phyloP scores from a whole-genome alignment of 768 basidiomycete genomes.

The Cubamyces lactineus region DNA sequence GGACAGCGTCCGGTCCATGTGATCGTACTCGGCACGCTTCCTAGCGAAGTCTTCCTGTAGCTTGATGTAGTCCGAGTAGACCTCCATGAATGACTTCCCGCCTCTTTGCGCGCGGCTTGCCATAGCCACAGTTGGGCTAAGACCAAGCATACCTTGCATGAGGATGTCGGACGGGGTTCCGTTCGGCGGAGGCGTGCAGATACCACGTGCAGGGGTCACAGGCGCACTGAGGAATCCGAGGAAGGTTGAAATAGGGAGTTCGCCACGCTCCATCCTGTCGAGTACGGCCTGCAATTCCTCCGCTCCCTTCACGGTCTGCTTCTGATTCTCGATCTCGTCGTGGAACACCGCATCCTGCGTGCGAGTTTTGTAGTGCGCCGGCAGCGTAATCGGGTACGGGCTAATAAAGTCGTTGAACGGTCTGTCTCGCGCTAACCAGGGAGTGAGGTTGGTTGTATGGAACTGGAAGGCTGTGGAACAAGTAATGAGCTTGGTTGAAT shows the following conservation, averaged over 20 bases:
- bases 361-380: too few species aligned
- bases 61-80: slow-evolving; percentile 88
- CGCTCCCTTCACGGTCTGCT: slow-evolving; percentile 67
- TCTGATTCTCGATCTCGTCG: slow-evolving; percentile 76
- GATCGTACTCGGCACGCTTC: slow-evolving; percentile 81
- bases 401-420: too few species aligned
- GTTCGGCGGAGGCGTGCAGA: slow-evolving; percentile 47
- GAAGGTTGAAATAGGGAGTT: slow-evolving; percentile 59
- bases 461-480: too few species aligned
- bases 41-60: slow-evolving; percentile 80
- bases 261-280: slow-evolving; percentile 71
- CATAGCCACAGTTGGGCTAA: slow-evolving; percentile 89
- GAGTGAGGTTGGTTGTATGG: too few species aligned
- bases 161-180: slow-evolving; percentile 44
- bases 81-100: slow-evolving; percentile 91
- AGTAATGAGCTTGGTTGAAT: too few species aligned
- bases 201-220: slow-evolving; percentile 38
- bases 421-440: too few species aligned
- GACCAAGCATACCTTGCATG: slow-evolving; percentile 61
- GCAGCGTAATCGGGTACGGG: too few species aligned
- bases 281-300: slow-evolving; percentile 76
- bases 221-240: slow-evolving; percentile 25
- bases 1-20: slow-evolving; percentile 80
- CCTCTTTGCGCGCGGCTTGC: slow-evolving; percentile 78
- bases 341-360: slow-evolving; percentile 61